Percentiles rank a stretch among this genome's conserved stretches.
These are phyloP conservation scores for Dictyostelium firmibasis DNA, from an alignment of 78 protist species.

Conservation along the genomic window DNA sequence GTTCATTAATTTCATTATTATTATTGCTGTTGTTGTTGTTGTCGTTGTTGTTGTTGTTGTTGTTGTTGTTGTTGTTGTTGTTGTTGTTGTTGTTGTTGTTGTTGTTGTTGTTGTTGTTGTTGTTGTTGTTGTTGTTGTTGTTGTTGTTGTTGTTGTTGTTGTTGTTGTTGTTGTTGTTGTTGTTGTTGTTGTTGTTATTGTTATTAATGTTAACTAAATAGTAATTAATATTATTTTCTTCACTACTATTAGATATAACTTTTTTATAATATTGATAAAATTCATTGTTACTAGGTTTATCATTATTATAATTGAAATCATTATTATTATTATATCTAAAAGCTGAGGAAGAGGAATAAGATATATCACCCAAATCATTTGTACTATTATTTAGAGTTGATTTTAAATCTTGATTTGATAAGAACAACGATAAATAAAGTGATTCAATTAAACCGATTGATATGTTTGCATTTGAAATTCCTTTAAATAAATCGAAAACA, in stretches of 20 bases:
- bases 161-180: neutral
- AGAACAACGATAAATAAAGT: conserved; percentile 31
- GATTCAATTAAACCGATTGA: conserved; percentile 64
- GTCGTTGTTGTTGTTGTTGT: no score
- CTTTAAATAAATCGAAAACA: conserved; percentile 37
- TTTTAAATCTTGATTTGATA: conserved; percentile 57
- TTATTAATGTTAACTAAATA: neutral
- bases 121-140: neutral
- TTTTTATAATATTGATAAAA: neutral
- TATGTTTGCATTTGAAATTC: conserved; percentile 39
- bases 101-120: no score
- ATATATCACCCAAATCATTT: neutral
- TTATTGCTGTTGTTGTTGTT: no score
- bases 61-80: no score
- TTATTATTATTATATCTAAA: neutral
- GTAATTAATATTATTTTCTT: neutral
- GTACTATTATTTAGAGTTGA: neutral
- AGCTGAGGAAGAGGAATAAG: neutral
- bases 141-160: neutral
- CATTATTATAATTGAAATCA: neutral
- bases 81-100: no score
- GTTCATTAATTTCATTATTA: neutral
- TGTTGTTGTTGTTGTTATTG: neutral
- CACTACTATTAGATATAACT: neutral
- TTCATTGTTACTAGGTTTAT: neutral